Base-by-base conservation (phyloP, 768 basidiomycete genomes). In the Lentinula aciculospora region DNA sequence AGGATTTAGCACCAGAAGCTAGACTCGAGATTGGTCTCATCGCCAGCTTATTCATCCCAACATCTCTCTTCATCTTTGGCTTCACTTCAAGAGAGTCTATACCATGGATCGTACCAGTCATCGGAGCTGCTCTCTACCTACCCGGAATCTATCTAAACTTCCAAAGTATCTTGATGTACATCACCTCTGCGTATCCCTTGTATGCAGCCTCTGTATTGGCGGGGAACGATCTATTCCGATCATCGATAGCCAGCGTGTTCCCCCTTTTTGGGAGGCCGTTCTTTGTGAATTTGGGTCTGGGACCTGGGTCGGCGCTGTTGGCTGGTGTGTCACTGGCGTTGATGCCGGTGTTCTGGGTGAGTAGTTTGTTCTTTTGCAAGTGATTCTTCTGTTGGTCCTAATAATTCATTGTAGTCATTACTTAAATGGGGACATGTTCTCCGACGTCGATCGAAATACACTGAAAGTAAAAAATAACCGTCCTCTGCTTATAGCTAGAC, bases 41-140 rank as follows among this genome's bases (percentile, higher is more conserved):
- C 1, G 57, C 31, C 3, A 58, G 57, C 28, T n/a, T 58, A 9
- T 58, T 51, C 57, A 58, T 58, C 37, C 57, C 57, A 1, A 58
- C 57, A 12, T 48, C 46, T 2, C 31, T 58, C 13, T 28, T 58
- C 3, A 56, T 56, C 9, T 74, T 74, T 57, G 71, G 71, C 39
- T 71, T 69, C 64, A 65, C 71, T 8, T 64, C 68, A n/a, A 65
- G 60, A 15, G 32, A 61, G 27, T 61, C 56, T 58, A 56, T 74
- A 0, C 71, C 68, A 50, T 72, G 71, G 71, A 74, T 74, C 28
- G 67, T 67, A 3, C 70, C 72, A 27, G 60, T 70, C 51, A 65
- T 73, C 57, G 71, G 68, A n/a, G 68, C 71, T 3, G 61, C 67
- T 25, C 61, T 72, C 25, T 72, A 71, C 60, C 58, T 66, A 39